Conservation (phyloP, 2,329 filamentous ascomycete species). For the Microascus cirrosus region DNA sequence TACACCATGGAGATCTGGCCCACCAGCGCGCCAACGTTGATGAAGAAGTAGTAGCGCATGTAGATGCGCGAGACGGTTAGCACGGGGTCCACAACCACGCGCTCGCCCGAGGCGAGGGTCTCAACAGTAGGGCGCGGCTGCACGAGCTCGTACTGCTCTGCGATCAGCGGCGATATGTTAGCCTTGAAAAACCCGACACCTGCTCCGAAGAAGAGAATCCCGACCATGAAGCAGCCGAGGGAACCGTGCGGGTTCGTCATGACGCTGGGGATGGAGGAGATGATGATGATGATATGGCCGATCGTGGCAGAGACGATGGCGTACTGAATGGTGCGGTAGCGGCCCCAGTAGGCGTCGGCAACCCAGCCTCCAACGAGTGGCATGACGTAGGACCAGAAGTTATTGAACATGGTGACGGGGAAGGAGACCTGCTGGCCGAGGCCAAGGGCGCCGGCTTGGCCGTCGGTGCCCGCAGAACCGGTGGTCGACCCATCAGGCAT, state of each 20-base stretch:
- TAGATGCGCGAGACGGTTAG: constrained; percentile 53
- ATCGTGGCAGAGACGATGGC: constrained; percentile 51
- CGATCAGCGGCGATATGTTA: constrained; percentile 58
- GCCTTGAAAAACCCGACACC: constrained; percentile 68
- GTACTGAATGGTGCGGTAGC: constrained; percentile 56
- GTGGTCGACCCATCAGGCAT: constrained; percentile 42
- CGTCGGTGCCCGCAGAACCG: constrained; percentile 29
- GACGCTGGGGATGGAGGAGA: constrained; percentile 52
- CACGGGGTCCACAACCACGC: constrained; percentile 54
- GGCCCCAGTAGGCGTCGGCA: constrained; percentile 49
- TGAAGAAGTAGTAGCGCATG: constrained; percentile 60
- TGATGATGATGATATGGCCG: constrained; percentile 53
- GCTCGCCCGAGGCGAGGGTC: constrained; percentile 41
- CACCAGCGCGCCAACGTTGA: constrained; percentile 57
- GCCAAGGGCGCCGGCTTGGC: constrained; percentile 41
- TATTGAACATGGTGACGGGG: constrained; percentile 34
- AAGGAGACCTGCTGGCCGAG: constrained; percentile 43
- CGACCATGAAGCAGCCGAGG: constrained; percentile 53
- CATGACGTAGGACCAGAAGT: constrained; percentile 50
- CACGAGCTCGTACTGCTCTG: constrained; percentile 52
- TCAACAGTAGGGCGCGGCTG: constrained; percentile 33
- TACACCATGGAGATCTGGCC: constrained; percentile 60
- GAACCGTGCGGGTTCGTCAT: constrained; percentile 44
- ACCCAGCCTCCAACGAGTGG: constrained; percentile 41
- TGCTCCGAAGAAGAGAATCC: constrained; percentile 36